These are phyloP conservation scores for Paulownia fortunei DNA, from an alignment of 257 asterid species.

Conservation along the genomic window DNA sequence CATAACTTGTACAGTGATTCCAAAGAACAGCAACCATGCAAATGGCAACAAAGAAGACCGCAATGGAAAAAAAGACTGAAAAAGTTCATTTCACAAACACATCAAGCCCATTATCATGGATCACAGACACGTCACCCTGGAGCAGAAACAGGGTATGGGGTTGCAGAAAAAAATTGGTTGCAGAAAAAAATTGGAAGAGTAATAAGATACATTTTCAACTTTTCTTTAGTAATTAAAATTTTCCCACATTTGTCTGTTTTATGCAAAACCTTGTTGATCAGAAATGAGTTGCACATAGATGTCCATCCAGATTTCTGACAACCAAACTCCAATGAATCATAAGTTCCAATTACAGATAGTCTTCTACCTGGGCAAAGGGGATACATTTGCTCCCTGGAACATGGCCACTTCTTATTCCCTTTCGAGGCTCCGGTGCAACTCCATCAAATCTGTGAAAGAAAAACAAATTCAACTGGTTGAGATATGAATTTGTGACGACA, in stretches of 20 bases:
- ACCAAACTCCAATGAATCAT: neutral
- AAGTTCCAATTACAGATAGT: constrained; percentile 3
- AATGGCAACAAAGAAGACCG: neutral
- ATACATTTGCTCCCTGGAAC: constrained; percentile 95
- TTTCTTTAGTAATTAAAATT: constrained; percentile 2
- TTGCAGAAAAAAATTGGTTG: neutral
- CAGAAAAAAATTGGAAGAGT: neutral
- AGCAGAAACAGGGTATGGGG: neutral
- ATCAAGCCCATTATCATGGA: constrained; percentile 1
- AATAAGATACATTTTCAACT: neutral
- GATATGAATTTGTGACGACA: neutral
- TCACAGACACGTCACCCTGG: neutral
- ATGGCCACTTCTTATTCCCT: constrained; percentile 92
- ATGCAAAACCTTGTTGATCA: neutral
- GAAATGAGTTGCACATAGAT: neutral
- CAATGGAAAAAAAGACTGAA: neutral
- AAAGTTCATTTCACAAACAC: neutral
- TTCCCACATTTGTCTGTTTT: neutral
- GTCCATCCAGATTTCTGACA: neutral
- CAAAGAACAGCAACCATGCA: neutral
- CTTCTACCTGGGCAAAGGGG: constrained; percentile 82
- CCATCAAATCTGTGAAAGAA: constrained; percentile 74
- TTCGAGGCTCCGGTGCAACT: constrained; percentile 95
- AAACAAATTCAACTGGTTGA: neutral
- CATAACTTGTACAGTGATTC: neutral